Evolutionary conservation across 2,329 filamentous ascomycete species (phyloP), one percentile per base, ranked within the genome.

Genomic region (Fusarium tanahbumbuense): DNA sequence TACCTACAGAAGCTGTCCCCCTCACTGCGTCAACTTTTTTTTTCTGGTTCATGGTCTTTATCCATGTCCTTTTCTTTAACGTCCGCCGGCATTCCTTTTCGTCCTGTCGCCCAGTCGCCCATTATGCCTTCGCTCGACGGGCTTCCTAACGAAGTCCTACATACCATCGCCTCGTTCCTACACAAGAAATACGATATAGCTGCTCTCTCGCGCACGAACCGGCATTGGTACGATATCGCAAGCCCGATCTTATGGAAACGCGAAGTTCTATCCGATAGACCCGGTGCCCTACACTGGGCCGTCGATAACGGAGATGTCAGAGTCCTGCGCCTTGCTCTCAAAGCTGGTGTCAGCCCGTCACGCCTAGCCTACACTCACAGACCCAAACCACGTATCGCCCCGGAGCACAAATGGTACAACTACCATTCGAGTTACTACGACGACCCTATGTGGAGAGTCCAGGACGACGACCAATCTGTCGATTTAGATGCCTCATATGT

Each of bases 101-200:
- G 64, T 57, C 44, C 30, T 40, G 25, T 37, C 22, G 7, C 22
- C 11, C 18, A 5, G 12, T 13, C 30, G 55, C 47, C 65, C 53
- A 68, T 65, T 56, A 77, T 76, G 68, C 66, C 74, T 57, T 76
- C 76, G 62, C 72, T 78, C 62, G 75, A 76, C 54, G 73, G 76
- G 60, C 71, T 76, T 27, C 76, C 68, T 6, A 78, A 77, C 42
- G 77, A 76, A 62, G 74, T 76, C 23, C 50, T 76, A 23, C 68
- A 75, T 40, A 58, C 37, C 47, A 75, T 76, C 56, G 72, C 71
- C 53, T 72, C 63, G 16, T 70, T 69, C 54, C 57, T 76, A 20
- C 54, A 68, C 54, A 76, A 76, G 57, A 76, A 72, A 57, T 67
- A 76, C 60, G 74, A 76, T 53, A 47, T 76, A 52, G 72, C 72